These are phyloP conservation scores for Dispira simplex DNA, from an alignment of 192 early-diverging fungal species.

Conservation along the genomic window DNA sequence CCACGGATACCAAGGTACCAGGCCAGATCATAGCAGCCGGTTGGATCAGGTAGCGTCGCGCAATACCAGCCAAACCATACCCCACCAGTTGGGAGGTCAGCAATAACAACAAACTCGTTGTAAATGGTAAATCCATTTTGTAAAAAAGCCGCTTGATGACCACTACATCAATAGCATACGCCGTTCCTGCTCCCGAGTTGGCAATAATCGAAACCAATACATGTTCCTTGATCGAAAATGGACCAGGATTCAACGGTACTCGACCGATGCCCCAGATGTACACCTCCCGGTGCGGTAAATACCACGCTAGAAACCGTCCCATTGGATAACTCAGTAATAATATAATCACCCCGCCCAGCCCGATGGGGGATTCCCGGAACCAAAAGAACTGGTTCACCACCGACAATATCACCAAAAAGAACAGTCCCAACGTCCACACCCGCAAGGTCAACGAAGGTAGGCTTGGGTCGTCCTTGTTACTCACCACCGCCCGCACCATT, in stretches of 20 bases:
- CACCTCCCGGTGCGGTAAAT: constrained; percentile 30
- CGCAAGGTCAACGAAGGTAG: constrained; percentile 58
- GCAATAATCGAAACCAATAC: constrained; percentile 68
- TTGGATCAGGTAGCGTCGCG: constrained; percentile 65
- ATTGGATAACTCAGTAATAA: constrained; percentile 61
- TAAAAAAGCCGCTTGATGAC: constrained; percentile 52
- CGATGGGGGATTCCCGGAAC: constrained; percentile 69
- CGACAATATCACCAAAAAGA: constrained; percentile 42
- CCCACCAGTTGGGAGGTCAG: constrained; percentile 54
- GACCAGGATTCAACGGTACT: constrained; percentile 65
- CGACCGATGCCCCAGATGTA: constrained; percentile 17
- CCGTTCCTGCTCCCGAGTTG: constrained; percentile 47
- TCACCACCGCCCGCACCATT: constrained; percentile 49
- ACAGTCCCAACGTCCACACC: constrained; percentile 49
- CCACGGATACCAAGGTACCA: constrained; percentile 50
- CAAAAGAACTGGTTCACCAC: constrained; percentile 75
- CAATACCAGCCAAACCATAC: constrained; percentile 52
- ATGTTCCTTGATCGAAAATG: constrained; percentile 82
- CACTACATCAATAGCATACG: constrained; percentile 63
- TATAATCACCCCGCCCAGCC: constrained; percentile 50
- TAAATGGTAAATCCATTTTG: constrained; percentile 45
- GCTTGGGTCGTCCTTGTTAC: constrained; percentile 46
- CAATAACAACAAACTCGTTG: constrained; percentile 44
- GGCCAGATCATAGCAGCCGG: constrained; percentile 86
- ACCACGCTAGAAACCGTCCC: constrained; percentile 43